Percentiles rank a stretch among this genome's conserved stretches.
Conservation (phyloP, 2,329 filamentous ascomycete species). For the Diaporthe batatas region DNA sequence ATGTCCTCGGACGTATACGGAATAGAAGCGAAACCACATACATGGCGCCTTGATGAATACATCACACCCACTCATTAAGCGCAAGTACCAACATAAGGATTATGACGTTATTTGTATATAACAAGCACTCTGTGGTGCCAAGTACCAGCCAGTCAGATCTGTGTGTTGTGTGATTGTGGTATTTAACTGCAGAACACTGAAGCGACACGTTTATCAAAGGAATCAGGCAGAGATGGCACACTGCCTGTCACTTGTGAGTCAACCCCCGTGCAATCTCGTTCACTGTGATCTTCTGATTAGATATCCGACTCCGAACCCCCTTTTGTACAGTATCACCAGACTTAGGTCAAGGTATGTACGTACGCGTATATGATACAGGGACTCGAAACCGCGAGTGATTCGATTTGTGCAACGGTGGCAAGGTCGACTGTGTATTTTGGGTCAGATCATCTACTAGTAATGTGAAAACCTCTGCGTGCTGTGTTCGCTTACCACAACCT, state of each 20-base stretch:
- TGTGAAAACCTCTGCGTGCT: too few relatives aligned
- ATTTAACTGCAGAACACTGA: conserved; percentile 19
- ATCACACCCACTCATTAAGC: not conserved
- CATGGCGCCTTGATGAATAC: too few relatives aligned
- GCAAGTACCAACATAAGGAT: not conserved
- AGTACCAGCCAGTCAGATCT: not conserved
- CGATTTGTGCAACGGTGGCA: conserved; percentile 1
- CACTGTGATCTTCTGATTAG: not conserved
- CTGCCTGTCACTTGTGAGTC: conserved; percentile 20
- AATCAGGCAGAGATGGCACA: not conserved
- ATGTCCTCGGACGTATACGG: too few relatives aligned
- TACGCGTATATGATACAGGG: conserved; percentile 4
- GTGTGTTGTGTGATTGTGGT: not conserved
- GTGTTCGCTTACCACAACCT: not conserved
- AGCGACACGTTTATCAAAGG: conserved; percentile 19
- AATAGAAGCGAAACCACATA: too few relatives aligned
- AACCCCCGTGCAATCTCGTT: not conserved
- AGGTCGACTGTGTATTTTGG: not conserved
- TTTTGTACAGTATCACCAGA: not conserved
- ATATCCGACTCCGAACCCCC: too few relatives aligned
- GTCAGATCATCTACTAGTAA: not conserved
- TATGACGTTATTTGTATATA: not conserved
- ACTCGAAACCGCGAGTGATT: conserved; percentile 18
- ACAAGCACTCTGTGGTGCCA: not conserved
- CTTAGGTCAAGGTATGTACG: not conserved